A percentile compares a stretch with the other conserved stretches of the same genome.
Conservation (phyloP, 257 asterid species). For the Paulownia fortunei region DNA sequence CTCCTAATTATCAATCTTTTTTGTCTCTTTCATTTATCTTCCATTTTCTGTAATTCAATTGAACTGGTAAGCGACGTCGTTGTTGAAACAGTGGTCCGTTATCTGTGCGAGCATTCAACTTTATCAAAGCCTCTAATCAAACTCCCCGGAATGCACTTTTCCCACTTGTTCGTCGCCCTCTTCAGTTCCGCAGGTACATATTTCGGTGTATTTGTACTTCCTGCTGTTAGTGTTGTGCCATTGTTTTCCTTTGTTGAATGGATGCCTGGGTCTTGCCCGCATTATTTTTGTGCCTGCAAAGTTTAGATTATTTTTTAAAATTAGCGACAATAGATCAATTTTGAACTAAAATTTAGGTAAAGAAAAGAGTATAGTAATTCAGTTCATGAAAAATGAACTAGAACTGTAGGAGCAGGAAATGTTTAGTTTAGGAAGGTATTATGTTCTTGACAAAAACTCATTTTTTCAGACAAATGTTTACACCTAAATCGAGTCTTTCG, state of each 20-base stretch:
- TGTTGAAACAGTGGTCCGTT: slow-evolving; percentile 55
- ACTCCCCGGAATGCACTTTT: slow-evolving; percentile 26
- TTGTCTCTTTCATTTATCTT: neutral
- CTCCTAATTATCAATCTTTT: neutral
- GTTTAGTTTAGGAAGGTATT: neutral
- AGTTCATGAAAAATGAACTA: neutral
- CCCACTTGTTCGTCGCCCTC: slow-evolving; percentile 41
- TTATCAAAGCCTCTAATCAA: slow-evolving; percentile 49
- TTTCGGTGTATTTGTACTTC: neutral
- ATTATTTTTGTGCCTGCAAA: neutral
- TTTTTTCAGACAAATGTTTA: neutral
- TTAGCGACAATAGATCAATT: neutral
- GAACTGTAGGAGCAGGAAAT: neutral
- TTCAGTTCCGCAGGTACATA: slow-evolving; percentile 58
- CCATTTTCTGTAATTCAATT: slow-evolving; percentile 25
- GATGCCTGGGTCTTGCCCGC: neutral
- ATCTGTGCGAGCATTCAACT: slow-evolving; percentile 45
- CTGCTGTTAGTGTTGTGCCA: slow-evolving; percentile 24
- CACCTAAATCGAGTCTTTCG: neutral
- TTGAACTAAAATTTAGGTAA: neutral
- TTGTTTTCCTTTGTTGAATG: slow-evolving; percentile 10
- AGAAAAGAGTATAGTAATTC: neutral
- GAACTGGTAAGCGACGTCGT: slow-evolving; percentile 25
- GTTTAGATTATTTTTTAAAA: neutral
- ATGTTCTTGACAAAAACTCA: neutral